These are phyloP conservation scores for Suillus alpinus DNA, from an alignment of 768 basidiomycete species.

Conservation along the genomic window DNA sequence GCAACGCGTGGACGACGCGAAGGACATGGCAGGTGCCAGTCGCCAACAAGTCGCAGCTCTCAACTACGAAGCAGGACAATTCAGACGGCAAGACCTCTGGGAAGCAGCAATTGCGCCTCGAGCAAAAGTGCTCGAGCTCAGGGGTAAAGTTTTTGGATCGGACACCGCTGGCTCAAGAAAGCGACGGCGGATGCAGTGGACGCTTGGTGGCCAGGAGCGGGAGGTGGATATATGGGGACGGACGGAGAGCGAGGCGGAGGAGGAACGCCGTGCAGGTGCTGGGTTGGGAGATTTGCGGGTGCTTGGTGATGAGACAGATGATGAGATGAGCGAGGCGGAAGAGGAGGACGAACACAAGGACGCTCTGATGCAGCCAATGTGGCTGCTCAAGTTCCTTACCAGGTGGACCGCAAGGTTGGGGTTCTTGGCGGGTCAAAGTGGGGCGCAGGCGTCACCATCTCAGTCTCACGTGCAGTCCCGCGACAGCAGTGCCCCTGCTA, in stretches of 20 bases:
- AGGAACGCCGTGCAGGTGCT: slow-evolving; percentile 45
- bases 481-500: not conserved
- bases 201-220: slow-evolving; percentile 57
- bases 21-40: slow-evolving; percentile 48
- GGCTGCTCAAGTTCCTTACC: slow-evolving; percentile 74
- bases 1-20: slow-evolving; percentile 49
- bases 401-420: slow-evolving; percentile 73
- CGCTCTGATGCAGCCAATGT: slow-evolving; percentile 65
- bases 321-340: slow-evolving; percentile 26
- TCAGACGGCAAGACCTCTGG: slow-evolving; percentile 66
- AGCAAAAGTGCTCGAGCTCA: slow-evolving; percentile 59
- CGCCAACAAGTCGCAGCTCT: slow-evolving; percentile 54
- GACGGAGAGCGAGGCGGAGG: slow-evolving; percentile 75
- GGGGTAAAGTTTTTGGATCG: slow-evolving; percentile 69
- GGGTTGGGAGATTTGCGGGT: slow-evolving; percentile 14
- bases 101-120: slow-evolving; percentile 58
- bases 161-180: slow-evolving; percentile 46
- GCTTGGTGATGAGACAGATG: slow-evolving; percentile 28
- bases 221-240: slow-evolving; percentile 67
- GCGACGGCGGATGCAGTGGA: slow-evolving; percentile 69
- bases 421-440: slow-evolving; percentile 26
- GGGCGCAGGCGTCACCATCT: slow-evolving; percentile 9
- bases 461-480: not conserved
- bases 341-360: slow-evolving; percentile 27
- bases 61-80: slow-evolving; percentile 70